Percentiles rank a stretch among this genome's conserved stretches.
phyloP scores from a whole-genome alignment of 2,329 filamentous ascomycete species.

The Neurospora crassa region DNA sequence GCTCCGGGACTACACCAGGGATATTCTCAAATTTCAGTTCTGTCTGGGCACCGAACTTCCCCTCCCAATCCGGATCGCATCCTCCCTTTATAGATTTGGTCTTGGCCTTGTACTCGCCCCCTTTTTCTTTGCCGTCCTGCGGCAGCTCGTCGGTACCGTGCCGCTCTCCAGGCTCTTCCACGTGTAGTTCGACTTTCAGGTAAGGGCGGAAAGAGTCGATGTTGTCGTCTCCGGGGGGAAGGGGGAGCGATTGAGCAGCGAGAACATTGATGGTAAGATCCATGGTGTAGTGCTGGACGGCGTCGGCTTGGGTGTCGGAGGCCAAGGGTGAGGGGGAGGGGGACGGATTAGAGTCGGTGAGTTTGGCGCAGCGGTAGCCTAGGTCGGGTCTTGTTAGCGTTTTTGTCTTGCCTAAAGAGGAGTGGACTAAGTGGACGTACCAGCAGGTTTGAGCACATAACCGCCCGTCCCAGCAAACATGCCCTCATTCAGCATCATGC shows the following conservation, averaged over 20 bases:
- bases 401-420: constrained; percentile 3
- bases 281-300: constrained; percentile 47
- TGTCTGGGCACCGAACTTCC: neutral
- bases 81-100: constrained; percentile 47
- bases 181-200: constrained; percentile 74
- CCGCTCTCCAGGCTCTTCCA: constrained; percentile 52
- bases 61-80: constrained; percentile 47
- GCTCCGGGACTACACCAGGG: constrained; percentile 51
- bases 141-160: constrained; percentile 31
- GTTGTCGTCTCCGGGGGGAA: constrained; percentile 45
- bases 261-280: constrained; percentile 64
- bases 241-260: constrained; percentile 65
- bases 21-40: constrained; percentile 46
- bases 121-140: constrained; percentile 40
- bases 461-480: constrained; percentile 82
- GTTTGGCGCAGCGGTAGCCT: constrained; percentile 22
- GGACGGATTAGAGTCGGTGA: constrained; percentile 5
- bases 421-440: constrained; percentile 25
- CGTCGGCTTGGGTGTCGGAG: constrained; percentile 16
- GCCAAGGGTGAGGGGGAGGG: constrained; percentile 5
- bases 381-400: constrained; percentile 10
- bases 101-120: constrained; percentile 42
- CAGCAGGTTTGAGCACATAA: constrained; percentile 76
- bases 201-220: constrained; percentile 62
- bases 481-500: constrained; percentile 91